Base-by-base conservation (phyloP, 2,329 filamentous ascomycete species). In the Ciborinia camelliae region DNA sequence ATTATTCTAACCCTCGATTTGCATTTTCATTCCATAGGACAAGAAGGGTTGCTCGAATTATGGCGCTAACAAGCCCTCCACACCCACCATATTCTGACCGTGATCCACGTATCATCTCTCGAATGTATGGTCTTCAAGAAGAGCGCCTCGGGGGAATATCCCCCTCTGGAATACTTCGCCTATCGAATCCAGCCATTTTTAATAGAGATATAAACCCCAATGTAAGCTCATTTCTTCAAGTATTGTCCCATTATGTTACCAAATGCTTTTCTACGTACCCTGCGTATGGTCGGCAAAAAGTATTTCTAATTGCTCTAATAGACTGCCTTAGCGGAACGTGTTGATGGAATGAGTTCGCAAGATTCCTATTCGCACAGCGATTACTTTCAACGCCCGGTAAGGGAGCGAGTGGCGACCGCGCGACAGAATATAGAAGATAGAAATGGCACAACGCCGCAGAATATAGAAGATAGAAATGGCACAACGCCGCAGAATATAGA, bases 71-170 rank as follows among this genome's bases (percentile, higher is more conserved):
- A 64, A 65, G 66, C 66, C 68, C 65, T 9, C 70, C 69, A 47
- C 72, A 70, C 26, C 69, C 70, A 30, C 69, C 71, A 20, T 70
- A 72, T 66, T 66, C 68, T 30, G 68, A 71, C 28, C 63, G 58
- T 23, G 68, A 73, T 60, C 39, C 67, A 30, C 64, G 64, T 32
- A 69, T 65, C 14, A 63, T 69, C 18, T 60, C 64, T 50, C 66
- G 68, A 32, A 45, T 26, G 28, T 45, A 39, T 52, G 23, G 18
- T 15, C 18, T 32, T 30, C 6, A 30, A 37, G 51, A 37, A 37
- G 30, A 53, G 32, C 51, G 51, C 51, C 4, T 26, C 14, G 18
- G 47, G 26, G 47, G 14, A 50, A 26, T 66, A 50, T 32, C 62
- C 43, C 63, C 65, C 32, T 65, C 32, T 43, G n/a, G n/a, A n/a